Percentiles rank a stretch among this genome's conserved stretches.
Conservation (phyloP, 352 stramenopile genomes). For the Globisporangium paddicum region DNA sequence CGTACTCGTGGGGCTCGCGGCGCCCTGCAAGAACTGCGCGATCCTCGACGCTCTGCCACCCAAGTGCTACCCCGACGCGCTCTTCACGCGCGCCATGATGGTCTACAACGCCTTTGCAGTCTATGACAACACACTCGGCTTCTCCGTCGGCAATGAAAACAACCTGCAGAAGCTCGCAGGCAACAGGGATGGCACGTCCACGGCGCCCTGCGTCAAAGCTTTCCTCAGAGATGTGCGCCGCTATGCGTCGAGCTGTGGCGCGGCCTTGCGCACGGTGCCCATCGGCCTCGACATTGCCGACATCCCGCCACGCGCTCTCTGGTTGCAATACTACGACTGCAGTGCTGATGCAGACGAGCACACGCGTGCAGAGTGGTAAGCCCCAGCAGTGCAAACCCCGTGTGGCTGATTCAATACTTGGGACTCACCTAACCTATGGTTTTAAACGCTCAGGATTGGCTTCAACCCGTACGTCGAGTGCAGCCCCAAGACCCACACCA, state of each 20-base stretch:
- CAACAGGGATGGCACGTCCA: too few species aligned
- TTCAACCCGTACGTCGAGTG: slow-evolving; percentile 70
- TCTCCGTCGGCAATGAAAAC: slow-evolving; percentile 30
- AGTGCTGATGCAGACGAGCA: slow-evolving; percentile 38
- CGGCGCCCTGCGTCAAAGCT: slow-evolving; percentile 47
- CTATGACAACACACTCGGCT: slow-evolving; percentile 54
- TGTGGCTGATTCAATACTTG: too few species aligned
- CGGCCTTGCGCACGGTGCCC: slow-evolving; percentile 38
- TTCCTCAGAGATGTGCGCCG: slow-evolving; percentile 39
- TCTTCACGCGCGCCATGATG: slow-evolving; percentile 36
- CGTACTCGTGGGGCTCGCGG: slow-evolving; percentile 40
- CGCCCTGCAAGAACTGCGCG: slow-evolving; percentile 33
- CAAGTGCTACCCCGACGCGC: slow-evolving; percentile 38
- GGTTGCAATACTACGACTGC: slow-evolving; percentile 52
- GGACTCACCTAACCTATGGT: too few species aligned
- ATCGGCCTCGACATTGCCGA: slow-evolving; percentile 49
- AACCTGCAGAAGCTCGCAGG: too few species aligned
- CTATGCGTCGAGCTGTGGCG: slow-evolving; percentile 30
- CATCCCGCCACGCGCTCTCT: slow-evolving; percentile 30
- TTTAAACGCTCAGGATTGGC: too few species aligned
- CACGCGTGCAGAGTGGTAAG: slow-evolving; percentile 32
- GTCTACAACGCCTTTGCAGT: slow-evolving; percentile 57
- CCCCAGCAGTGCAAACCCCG: too few species aligned
- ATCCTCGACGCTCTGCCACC: slow-evolving; percentile 29
- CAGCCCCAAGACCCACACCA: slow-evolving; percentile 38